phyloP scores from a whole-genome alignment of 352 stramenopile genomes.

The Globisporangium spinosum region DNA sequence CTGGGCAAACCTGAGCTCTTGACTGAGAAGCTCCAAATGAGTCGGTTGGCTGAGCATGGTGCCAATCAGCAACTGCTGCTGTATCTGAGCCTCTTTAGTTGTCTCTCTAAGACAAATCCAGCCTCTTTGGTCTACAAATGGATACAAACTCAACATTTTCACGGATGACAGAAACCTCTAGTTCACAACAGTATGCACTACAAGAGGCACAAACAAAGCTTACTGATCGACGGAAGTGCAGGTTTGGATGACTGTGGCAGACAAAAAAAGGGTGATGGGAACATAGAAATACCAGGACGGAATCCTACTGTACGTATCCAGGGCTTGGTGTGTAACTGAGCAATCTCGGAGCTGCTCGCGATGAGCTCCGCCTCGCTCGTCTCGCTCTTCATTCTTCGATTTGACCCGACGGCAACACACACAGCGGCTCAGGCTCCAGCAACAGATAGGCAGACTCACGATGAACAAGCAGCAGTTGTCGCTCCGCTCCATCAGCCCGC shows the following conservation, averaged over 20 bases:
- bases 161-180: not conserved
- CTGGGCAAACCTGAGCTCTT: not conserved
- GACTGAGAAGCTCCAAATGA: not conserved
- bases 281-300: not conserved
- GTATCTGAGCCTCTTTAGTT: not conserved
- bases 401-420: not conserved
- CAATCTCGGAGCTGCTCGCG: not conserved
- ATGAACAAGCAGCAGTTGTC: constrained; percentile 8
- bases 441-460: not conserved
- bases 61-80: not conserved
- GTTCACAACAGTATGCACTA: not conserved
- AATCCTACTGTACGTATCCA: not conserved
- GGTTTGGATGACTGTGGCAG: not conserved
- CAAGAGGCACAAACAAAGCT: not conserved
- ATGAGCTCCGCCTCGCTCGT: not conserved
- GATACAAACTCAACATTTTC: no score
- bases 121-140: not conserved
- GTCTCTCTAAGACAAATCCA: not conserved
- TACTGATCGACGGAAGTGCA: not conserved
- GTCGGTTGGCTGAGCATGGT: not conserved
- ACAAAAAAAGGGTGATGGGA: not conserved
- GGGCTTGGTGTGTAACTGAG: not conserved
- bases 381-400: constrained; percentile 9
- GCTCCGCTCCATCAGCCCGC: constrained; percentile 6
- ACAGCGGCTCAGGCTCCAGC: not conserved